phyloP scores from a whole-genome alignment of 768 basidiomycete genomes.

The Dendrothele bispora region DNA sequence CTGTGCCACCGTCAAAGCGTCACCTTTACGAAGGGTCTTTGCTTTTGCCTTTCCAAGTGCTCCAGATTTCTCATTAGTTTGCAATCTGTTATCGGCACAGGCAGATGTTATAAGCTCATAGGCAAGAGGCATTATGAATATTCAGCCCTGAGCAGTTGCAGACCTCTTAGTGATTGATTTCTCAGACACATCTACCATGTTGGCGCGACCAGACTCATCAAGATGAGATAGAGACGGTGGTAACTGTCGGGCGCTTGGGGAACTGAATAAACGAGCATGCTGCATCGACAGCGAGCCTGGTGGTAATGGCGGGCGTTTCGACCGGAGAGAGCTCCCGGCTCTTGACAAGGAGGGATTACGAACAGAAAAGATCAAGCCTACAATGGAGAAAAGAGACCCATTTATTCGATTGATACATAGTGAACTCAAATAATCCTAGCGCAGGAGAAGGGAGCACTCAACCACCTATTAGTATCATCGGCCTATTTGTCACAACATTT shows the following conservation, averaged over 20 bases:
- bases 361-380: too few species aligned
- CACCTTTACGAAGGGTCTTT: constrained; percentile 66
- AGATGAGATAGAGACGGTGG: constrained; percentile 6
- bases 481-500: constrained; percentile 73
- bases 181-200: constrained; percentile 79
- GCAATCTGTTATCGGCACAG: constrained; percentile 19
- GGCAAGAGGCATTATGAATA: constrained; percentile 64
- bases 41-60: constrained; percentile 34
- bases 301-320: too few species aligned
- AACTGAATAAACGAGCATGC: too few species aligned
- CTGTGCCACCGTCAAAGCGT: constrained; percentile 74
- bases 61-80: constrained; percentile 7
- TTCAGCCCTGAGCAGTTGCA: constrained; percentile 76
- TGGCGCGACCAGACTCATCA: constrained; percentile 52
- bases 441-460: constrained; percentile 55
- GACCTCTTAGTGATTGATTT: constrained; percentile 63
- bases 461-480: constrained; percentile 95
- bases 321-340: too few species aligned
- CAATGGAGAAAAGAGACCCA: too few species aligned
- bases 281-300: too few species aligned
- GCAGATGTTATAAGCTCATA: constrained; percentile 61
- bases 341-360: too few species aligned
- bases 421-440: too few species aligned
- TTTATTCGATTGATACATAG: too few species aligned
- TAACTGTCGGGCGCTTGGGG: too few species aligned